Base-by-base conservation (phyloP, 371 early-diverging fungal species). In the Parasitella parasitica region DNA sequence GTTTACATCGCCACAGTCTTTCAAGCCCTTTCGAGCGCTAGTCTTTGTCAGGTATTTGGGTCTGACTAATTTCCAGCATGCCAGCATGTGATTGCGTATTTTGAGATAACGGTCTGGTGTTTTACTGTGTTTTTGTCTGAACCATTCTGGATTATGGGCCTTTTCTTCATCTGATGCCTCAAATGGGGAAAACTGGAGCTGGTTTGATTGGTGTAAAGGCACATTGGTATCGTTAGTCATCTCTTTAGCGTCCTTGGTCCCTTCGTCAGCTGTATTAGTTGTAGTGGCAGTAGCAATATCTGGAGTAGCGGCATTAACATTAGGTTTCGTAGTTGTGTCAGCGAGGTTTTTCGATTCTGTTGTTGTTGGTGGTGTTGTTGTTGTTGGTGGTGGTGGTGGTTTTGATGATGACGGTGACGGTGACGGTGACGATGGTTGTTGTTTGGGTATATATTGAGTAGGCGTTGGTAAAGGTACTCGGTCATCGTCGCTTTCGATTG, bases 1-100 rank as follows among this genome's bases (percentile, higher is more conserved):
- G 72, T 97, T 93, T 16, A 96, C 96, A 64, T 95, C 96, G 16
- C 96, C 96, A 59, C 87, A 89, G 67, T 89, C 86, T 30, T 71
- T 64, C 1, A 80, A 59, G 5, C 70, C 75, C 37, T 64, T 69
- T 15, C 81, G 56, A 5, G 78, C 74, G 39, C 66, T 68, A 9
- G 77, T 73, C 22, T 75, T 89, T 15, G 81, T 90, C 39, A 95
- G 72, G 57, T 93, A 93, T 20, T 82, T 74, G 0, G 92, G 91
- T 32, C 78, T 73, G 16, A 76, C 76, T 5, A 65, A 61, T 18
- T 81, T 65, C 97, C 97, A 96, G 34, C 84, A 80, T 9, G 78
- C 76, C 4, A 96, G 61, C 49, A 96, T 94, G 54, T 91, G 86
- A 75, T 95, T 95, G 15, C 96, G 80, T 37, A 96, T 94, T 53